A percentile compares a stretch with the other conserved stretches of the same genome.
These are phyloP conservation scores for Solanum infundibuliforme DNA, from an alignment of 257 asterid species.

Conservation along the genomic window DNA sequence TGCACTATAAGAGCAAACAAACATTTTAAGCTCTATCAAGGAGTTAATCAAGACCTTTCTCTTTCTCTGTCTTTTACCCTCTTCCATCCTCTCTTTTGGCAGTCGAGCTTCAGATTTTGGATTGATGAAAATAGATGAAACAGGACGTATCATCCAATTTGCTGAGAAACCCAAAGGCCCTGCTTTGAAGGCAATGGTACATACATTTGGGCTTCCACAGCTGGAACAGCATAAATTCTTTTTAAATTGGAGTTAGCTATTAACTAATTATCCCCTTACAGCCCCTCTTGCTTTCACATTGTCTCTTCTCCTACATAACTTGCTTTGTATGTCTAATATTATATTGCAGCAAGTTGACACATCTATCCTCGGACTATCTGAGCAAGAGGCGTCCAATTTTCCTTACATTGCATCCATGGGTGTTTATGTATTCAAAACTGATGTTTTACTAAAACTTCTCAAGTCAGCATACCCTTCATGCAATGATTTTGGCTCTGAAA, in stretches of 20 bases:
- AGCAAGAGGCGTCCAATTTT: slow-evolving; percentile 35
- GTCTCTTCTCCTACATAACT: neutral
- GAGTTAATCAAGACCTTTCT: neutral
- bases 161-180: slow-evolving; percentile 90
- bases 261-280: neutral
- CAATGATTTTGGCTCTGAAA: slow-evolving; percentile 96
- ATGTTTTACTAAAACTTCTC: slow-evolving; percentile 61
- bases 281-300: neutral
- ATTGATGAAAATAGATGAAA: slow-evolving; percentile 68
- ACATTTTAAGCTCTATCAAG: neutral
- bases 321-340: slow-evolving; percentile 4
- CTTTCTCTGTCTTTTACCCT: neutral
- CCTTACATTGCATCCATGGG: slow-evolving; percentile 99
- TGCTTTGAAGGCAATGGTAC: slow-evolving; percentile 67
- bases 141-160: slow-evolving; percentile 64
- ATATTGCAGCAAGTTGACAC: slow-evolving; percentile 77
- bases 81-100: slow-evolving; percentile 7
- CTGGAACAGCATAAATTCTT: neutral
- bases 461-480: slow-evolving; percentile 53
- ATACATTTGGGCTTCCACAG: neutral
- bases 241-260: neutral
- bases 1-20: neutral
- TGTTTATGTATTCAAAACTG: slow-evolving; percentile 75
- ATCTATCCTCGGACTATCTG: slow-evolving; percentile 70
- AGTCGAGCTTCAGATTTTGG: slow-evolving; percentile 96